Evolutionary conservation across 2,329 filamentous ascomycete genomes (phyloP), one percentile per base, ranked within the genome.

Genomic region (Dichotomopilus funicola): DNA sequence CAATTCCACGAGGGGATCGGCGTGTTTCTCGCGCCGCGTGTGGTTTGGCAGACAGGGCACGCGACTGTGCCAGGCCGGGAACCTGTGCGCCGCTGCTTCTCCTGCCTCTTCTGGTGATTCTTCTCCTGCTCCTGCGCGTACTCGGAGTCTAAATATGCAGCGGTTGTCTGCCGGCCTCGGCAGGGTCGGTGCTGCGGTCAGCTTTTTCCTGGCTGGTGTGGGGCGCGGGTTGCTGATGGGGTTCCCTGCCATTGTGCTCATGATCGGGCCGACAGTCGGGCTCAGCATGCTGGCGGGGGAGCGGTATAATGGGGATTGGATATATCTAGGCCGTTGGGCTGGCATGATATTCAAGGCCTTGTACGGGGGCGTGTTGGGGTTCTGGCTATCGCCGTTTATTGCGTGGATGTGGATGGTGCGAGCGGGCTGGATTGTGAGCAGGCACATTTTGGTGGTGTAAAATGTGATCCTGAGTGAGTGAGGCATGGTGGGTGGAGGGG

Each of bases 331-430:
- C 12, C 64, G 64, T 38, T 81, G 77, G 77, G 66, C 68, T 53
- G 78, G 77, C 7, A 68, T 77, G 59, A 61, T 76, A 35, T 81
- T 79, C 68, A 81, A 81, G 68, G 65, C 73, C 9, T 63, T 79
- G 11, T 70, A 77, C 38, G 78, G 77, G 10, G 77, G 71, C 6
- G 58, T 75, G 42, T 66, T 79, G 34, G 75, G 72, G 6, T 59
- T 78, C 46, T 51, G 78, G 43, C 74, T 73, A 42, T 78, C 77
- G 46, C 78, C 78, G 1, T 60, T 69, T 7, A 75, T 79, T 67
- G 75, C 73, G 38, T 61, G 70, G 19, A 78, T 79, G 57, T 81
- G 78, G 78, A 67, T 81, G 40, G 64, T 74, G 48, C 71, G 75
- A 54, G 76, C 73, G 8, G 78, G 77, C 0, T 80, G 75, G 77